A percentile compares a stretch with the other conserved stretches of the same genome.
Evolutionary conservation across 192 early-diverging fungal genomes (phyloP).

Genomic region (Linnemannia elongata): DNA sequence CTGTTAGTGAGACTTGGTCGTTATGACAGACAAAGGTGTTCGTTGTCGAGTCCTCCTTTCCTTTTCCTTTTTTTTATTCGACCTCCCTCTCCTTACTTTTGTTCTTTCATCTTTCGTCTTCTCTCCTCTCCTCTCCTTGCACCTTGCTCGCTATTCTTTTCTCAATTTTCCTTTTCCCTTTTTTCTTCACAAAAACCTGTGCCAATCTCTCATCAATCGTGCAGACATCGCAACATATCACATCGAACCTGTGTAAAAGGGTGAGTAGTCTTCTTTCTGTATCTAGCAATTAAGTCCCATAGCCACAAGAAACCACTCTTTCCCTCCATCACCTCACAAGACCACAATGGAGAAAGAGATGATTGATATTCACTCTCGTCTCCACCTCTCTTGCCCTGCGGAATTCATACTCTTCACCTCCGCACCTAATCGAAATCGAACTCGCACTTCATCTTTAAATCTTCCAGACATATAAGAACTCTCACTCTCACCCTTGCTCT

Average conservation of each 20-base stretch:
- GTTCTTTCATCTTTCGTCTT: neutral
- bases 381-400: neutral
- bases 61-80: neutral
- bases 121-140: neutral
- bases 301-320: neutral
- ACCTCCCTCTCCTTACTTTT: neutral
- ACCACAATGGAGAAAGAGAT: neutral
- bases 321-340: neutral
- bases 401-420: neutral
- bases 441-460: neutral
- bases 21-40: neutral
- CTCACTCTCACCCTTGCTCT: conserved; percentile 8
- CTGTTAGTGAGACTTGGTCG: neutral
- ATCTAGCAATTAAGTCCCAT: neutral
- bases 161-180: neutral
- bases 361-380: neutral
- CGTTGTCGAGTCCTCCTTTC: neutral
- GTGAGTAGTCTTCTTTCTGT: neutral
- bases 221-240: neutral
- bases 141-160: neutral
- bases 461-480: neutral
- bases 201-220: neutral
- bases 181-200: neutral
- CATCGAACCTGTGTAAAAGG: neutral
- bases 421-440: neutral